Evolutionary conservation across 192 early-diverging fungal genomes (phyloP).

Genomic region (Phlyctochytrium bullatum): DNA sequence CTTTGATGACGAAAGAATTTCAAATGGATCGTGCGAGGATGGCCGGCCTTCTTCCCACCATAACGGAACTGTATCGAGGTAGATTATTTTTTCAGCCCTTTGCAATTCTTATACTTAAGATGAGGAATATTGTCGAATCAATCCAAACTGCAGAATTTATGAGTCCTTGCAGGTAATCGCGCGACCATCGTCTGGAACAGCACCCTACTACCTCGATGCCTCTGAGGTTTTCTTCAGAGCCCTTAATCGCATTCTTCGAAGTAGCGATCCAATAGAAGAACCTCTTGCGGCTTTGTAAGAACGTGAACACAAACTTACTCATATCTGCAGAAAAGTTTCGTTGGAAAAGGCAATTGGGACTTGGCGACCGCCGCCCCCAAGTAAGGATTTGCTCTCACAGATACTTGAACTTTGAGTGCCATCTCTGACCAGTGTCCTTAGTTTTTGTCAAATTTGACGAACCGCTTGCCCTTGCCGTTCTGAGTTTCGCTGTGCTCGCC

Average conservation of each 20-base stretch:
- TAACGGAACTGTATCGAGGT: conserved; percentile 13
- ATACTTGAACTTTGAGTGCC: background rate
- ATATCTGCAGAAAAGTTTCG: too few species aligned
- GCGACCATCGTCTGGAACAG: conserved; percentile 14
- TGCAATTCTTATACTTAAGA: conserved; percentile 16
- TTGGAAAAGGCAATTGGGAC: background rate
- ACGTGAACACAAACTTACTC: too few species aligned
- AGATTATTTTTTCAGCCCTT: background rate
- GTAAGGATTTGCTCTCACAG: background rate
- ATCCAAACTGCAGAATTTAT: conserved; percentile 19
- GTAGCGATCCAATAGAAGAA: background rate
- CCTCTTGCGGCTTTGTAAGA: background rate
- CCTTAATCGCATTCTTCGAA: background rate
- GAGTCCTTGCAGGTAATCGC: conserved; percentile 1
- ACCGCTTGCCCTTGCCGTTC: background rate
- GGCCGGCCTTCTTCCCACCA: conserved; percentile 12
- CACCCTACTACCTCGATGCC: background rate
- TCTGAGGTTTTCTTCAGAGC: background rate
- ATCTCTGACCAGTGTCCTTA: background rate
- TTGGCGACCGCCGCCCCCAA: background rate
- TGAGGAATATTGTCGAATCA: conserved; percentile 16
- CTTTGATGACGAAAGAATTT: conserved; percentile 5
- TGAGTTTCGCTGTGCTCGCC: background rate
- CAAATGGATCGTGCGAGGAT: conserved; percentile 11
- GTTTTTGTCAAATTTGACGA: background rate